phyloP scores from a whole-genome alignment of 192 early-diverging fungal genomes.

The Glomus cerebriforme region DNA sequence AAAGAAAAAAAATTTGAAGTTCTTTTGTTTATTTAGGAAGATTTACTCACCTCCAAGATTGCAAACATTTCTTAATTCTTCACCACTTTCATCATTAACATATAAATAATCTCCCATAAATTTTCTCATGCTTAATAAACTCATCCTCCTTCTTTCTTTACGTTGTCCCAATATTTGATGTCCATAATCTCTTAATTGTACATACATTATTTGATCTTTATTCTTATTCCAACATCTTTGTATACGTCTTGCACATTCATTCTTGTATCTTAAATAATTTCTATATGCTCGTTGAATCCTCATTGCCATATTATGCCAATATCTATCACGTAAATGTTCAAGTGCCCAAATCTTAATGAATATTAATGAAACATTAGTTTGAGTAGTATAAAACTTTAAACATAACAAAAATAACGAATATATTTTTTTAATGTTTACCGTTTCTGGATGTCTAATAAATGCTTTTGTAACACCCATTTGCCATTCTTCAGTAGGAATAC shows the following conservation, averaged over 20 bases:
- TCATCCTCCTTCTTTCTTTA: constrained; percentile 92
- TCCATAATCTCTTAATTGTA: constrained; percentile 92
- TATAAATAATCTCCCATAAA: constrained; percentile 92
- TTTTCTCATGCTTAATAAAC: constrained; percentile 76
- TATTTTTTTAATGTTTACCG: constrained; percentile 42
- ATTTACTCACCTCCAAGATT: constrained; percentile 40
- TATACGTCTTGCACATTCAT: constrained; percentile 66
- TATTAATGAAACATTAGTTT: not conserved
- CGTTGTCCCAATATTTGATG: constrained; percentile 84
- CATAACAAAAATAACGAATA: not conserved
- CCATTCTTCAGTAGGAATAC: constrained; percentile 86
- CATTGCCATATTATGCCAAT: constrained; percentile 95
- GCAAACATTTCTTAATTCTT: constrained; percentile 51
- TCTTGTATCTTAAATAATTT: constrained; percentile 67
- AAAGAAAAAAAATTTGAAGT: no score
- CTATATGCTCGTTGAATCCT: constrained; percentile 92
- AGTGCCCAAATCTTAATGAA: constrained; percentile 70
- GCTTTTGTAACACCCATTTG: constrained; percentile 94
- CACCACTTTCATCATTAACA: constrained; percentile 52
- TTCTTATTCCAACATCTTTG: constrained; percentile 76
- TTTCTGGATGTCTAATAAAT: constrained; percentile 96
- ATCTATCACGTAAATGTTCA: constrained; percentile 90
- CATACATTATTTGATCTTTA: constrained; percentile 85
- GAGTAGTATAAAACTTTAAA: not conserved
- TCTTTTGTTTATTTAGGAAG: no score